These are phyloP conservation scores for Aspergillus felis DNA, from an alignment of 2,329 filamentous ascomycete species.

Conservation along the genomic window DNA sequence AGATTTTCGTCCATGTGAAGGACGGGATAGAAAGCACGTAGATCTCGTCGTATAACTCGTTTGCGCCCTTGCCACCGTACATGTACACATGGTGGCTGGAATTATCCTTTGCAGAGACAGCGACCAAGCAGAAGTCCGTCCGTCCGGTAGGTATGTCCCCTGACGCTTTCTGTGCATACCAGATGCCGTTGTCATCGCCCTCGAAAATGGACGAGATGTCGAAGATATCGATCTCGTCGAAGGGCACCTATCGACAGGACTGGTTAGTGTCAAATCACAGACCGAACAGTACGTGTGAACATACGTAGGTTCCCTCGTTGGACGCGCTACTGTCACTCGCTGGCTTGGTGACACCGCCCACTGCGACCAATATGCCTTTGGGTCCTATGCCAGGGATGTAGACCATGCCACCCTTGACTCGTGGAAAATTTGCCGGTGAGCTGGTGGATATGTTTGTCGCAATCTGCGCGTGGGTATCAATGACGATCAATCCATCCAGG, in stretches of 20 bases:
- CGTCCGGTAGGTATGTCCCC: conserved; percentile 40
- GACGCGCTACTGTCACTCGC: conserved; percentile 10
- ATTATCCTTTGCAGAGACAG: conserved; percentile 41
- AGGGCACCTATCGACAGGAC: conserved; percentile 18
- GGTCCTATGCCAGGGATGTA: conserved; percentile 35
- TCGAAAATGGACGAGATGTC: conserved; percentile 35
- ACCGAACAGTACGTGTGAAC: conserved; percentile 9
- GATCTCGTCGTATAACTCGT: conserved; percentile 38
- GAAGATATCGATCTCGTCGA: conserved; percentile 39
- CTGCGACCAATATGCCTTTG: conserved; percentile 36
- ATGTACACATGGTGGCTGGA: conserved; percentile 46
- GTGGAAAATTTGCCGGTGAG: conserved; percentile 27
- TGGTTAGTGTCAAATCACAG: not conserved
- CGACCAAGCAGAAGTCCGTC: conserved; percentile 44
- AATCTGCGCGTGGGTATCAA: conserved; percentile 33
- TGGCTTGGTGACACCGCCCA: conserved; percentile 33
- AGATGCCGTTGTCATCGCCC: conserved; percentile 29
- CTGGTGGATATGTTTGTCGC: conserved; percentile 38
- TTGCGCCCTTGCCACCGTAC: conserved; percentile 42
- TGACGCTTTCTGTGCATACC: conserved; percentile 42
- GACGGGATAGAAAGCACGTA: conserved; percentile 43
- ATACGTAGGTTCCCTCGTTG: conserved; percentile 24
- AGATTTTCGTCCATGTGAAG: conserved; percentile 42
- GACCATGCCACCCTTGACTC: conserved; percentile 35
- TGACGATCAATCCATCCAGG: conserved; percentile 40